Conservation (phyloP, 371 early-diverging fungal genomes). For the Synchytrium microbalum region DNA sequence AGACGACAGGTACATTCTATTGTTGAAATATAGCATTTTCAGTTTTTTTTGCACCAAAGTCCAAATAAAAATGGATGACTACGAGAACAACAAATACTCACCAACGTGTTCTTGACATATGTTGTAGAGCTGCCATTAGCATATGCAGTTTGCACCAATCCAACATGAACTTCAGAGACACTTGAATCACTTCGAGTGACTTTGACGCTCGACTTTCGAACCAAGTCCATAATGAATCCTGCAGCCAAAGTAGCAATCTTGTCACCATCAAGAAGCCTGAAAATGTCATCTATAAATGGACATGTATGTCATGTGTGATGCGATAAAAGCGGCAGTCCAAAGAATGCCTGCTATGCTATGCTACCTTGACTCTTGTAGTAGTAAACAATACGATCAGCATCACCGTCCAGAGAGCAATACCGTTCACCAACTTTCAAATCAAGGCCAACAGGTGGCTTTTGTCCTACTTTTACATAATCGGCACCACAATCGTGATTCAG, state of each 20-base stretch:
- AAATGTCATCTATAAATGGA: slow-evolving; percentile 48
- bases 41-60: neutral
- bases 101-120: slow-evolving; percentile 78
- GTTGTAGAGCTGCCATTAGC: slow-evolving; percentile 94
- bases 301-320: too few species aligned
- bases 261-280: slow-evolving; percentile 95
- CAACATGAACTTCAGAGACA: slow-evolving; percentile 51
- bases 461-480: slow-evolving; percentile 92
- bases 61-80: neutral
- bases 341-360: neutral
- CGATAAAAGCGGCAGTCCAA: neutral
- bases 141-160: slow-evolving; percentile 98
- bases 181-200: slow-evolving; percentile 36
- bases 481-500: slow-evolving; percentile 95
- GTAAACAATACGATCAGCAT: slow-evolving; percentile 98
- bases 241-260: slow-evolving; percentile 93
- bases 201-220: slow-evolving; percentile 62
- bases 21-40: slow-evolving; percentile 6
- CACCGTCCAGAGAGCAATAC: slow-evolving; percentile 94
- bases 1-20: slow-evolving; percentile 85
- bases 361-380: slow-evolving; percentile 72
- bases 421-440: slow-evolving; percentile 56
- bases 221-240: slow-evolving; percentile 80
- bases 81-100: slow-evolving; percentile 24
- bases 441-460: slow-evolving; percentile 69